Conservation (phyloP, 345 rosid species). For the Acer yangbiense region DNA sequence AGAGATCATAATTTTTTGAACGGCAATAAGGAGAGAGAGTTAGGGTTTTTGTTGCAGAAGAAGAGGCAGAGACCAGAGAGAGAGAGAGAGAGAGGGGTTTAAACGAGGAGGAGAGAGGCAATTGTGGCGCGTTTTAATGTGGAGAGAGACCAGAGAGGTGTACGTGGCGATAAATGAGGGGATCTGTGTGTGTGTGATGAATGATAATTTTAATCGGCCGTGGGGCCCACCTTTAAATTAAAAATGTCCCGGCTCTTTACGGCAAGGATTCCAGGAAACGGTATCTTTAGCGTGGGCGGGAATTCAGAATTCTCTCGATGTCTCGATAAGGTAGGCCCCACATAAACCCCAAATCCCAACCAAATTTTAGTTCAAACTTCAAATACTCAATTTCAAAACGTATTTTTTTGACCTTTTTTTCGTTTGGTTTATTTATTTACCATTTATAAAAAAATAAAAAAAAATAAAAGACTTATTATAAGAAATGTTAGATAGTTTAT, state of each 20-base stretch:
- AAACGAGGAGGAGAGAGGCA: slow-evolving; percentile 42
- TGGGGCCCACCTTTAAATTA: slow-evolving; percentile 13
- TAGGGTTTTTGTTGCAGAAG: slow-evolving; percentile 39
- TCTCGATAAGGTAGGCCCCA: not conserved
- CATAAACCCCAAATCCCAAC: not conserved
- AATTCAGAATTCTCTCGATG: slow-evolving; percentile 4
- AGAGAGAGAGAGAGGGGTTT: slow-evolving; percentile 20
- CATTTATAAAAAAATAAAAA: too few relatives aligned
- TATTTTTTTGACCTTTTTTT: too few relatives aligned
- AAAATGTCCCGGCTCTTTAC: not conserved
- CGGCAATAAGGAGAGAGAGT: slow-evolving; percentile 3
- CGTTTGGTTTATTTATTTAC: too few relatives aligned
- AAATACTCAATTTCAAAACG: not conserved
- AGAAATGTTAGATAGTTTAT: too few relatives aligned
- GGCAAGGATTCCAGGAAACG: not conserved
- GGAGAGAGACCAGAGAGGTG: not conserved
- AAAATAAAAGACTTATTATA: too few relatives aligned
- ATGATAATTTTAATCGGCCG: not conserved
- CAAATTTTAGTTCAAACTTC: not conserved
- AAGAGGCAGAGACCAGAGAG: not conserved
- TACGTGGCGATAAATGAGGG: slow-evolving; percentile 38
- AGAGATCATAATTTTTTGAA: slow-evolving; percentile 54
- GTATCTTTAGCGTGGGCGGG: slow-evolving; percentile 8
- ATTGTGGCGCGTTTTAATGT: slow-evolving; percentile 62
- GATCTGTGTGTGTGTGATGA: slow-evolving; percentile 2